Percentiles rank a stretch among this genome's conserved stretches.
Conservation (phyloP, 257 asterid species). For the Solanum corneliomulleri region DNA sequence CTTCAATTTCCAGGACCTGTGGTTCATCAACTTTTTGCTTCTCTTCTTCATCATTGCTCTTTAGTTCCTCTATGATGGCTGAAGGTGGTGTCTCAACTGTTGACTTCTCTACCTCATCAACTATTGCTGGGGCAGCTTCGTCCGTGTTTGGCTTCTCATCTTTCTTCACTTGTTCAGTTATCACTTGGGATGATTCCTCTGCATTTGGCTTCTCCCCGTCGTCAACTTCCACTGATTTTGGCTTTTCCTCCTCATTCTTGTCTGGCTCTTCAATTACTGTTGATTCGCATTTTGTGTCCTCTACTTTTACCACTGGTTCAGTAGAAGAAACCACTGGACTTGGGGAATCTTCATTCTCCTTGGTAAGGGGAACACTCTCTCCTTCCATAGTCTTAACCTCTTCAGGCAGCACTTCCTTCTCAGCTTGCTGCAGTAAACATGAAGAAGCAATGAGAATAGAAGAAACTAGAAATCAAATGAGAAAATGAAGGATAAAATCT, state of each 20-base stretch:
- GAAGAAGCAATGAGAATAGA: background rate
- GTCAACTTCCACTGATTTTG: background rate
- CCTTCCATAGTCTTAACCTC: slow-evolving; percentile 25
- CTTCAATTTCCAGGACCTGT: background rate
- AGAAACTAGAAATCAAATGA: background rate
- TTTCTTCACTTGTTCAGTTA: background rate
- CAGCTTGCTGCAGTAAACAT: slow-evolving; percentile 32
- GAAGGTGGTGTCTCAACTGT: background rate
- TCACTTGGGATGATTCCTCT: background rate
- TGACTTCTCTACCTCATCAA: background rate
- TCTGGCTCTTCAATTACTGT: background rate
- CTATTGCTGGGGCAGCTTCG: background rate
- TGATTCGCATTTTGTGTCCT: background rate
- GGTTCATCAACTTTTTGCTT: background rate
- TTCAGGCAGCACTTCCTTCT: slow-evolving; percentile 26
- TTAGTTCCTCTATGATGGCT: background rate
- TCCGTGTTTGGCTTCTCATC: background rate
- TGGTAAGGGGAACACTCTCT: slow-evolving; percentile 14
- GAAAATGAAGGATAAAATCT: background rate
- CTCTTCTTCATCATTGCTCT: background rate
- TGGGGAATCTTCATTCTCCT: slow-evolving; percentile 18
- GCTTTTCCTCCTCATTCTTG: background rate
- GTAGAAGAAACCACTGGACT: slow-evolving; percentile 7
- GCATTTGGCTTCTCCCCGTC: background rate
- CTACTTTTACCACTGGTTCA: slow-evolving; percentile 18